Evolutionary conservation across 495 filamentous ascomycete species (phyloP).

Genomic region (Aspergillus egyptiacus): DNA sequence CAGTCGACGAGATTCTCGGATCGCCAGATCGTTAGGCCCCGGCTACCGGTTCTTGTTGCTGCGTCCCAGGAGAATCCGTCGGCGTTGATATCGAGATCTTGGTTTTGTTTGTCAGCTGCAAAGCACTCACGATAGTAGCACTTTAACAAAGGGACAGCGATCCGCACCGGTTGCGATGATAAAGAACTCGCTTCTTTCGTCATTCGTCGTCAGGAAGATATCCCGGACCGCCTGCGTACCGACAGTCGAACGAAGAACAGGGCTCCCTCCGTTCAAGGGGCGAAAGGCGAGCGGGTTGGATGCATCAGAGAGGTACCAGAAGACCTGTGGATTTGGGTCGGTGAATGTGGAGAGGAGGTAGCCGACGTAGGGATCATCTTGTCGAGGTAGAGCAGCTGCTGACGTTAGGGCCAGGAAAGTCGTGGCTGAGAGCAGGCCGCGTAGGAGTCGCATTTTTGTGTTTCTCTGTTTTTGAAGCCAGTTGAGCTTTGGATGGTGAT

Average conservation of each 20-base stretch:
- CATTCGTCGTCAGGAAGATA: conserved; percentile 6
- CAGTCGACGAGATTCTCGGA: conserved; percentile 9
- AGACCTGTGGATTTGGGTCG: conserved; percentile 5
- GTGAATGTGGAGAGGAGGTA: conserved; percentile 13
- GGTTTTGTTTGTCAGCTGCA: neutral
- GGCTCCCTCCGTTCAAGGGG: conserved; percentile 6
- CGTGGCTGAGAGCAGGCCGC: neutral
- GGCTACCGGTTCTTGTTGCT: conserved; percentile 4
- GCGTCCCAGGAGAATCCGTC: conserved; percentile 13
- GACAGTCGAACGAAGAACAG: conserved; percentile 4
- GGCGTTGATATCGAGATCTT: conserved; percentile 13
- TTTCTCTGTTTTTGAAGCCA: no score
- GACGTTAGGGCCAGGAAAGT: neutral
- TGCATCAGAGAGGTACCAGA: conserved; percentile 9
- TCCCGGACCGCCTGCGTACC: neutral
- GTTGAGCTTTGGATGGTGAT: no score
- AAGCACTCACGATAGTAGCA: neutral
- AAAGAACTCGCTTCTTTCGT: conserved; percentile 6
- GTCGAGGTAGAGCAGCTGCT: neutral
- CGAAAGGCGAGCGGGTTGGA: conserved; percentile 3
- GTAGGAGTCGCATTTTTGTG: neutral
- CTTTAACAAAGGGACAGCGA: neutral
- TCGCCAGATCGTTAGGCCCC: neutral
- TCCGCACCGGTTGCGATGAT: conserved; percentile 9
- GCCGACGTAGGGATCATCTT: conserved; percentile 2